Percentiles rank a stretch among this genome's conserved stretches.
Evolutionary conservation across 345 rosid species (phyloP).

Genomic region (Capsella bursapastoris): DNA sequence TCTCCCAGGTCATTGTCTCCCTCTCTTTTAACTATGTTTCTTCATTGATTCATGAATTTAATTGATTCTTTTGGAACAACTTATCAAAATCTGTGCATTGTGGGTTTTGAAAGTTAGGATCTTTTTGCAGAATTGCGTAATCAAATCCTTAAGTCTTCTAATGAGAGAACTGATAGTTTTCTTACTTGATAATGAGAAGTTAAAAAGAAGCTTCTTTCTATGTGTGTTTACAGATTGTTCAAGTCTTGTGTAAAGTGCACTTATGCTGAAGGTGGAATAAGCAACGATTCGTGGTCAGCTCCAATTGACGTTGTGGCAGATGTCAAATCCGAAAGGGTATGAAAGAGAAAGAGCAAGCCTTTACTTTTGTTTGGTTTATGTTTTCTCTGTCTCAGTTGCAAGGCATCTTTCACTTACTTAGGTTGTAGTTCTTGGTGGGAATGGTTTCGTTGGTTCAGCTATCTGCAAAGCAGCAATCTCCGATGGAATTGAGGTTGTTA

Average conservation of each 20-base stretch:
- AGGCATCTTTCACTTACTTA: slow-evolving; percentile 44
- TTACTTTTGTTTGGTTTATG: slow-evolving; percentile 9
- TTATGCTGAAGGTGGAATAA: slow-evolving; percentile 58
- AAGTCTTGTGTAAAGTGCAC: slow-evolving; percentile 66
- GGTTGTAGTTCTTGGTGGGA: slow-evolving; percentile 95
- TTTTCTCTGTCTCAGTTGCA: slow-evolving; percentile 5
- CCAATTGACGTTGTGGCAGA: slow-evolving; percentile 85
- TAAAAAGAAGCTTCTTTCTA: not conserved
- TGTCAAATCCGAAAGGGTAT: slow-evolving; percentile 77
- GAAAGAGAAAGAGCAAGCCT: not conserved
- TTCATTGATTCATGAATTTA: not conserved
- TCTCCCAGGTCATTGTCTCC: slow-evolving; percentile 45
- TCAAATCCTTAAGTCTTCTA: slow-evolving; percentile 4
- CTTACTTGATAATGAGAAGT: too few relatives aligned
- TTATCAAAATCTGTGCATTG: slow-evolving; percentile 2
- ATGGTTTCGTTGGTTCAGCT: slow-evolving; percentile 92
- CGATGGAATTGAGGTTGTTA: slow-evolving; percentile 80
- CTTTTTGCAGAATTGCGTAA: not conserved
- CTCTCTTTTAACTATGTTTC: not conserved
- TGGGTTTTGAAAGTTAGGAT: slow-evolving; percentile 8
- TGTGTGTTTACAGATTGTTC: slow-evolving; percentile 49
- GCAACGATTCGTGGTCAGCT: slow-evolving; percentile 52
- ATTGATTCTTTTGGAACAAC: not conserved
- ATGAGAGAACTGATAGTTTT: too few relatives aligned
- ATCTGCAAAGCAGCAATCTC: slow-evolving; percentile 91